Base-by-base conservation (phyloP, 257 asterid species). In the Knoxia roxburghii region DNA sequence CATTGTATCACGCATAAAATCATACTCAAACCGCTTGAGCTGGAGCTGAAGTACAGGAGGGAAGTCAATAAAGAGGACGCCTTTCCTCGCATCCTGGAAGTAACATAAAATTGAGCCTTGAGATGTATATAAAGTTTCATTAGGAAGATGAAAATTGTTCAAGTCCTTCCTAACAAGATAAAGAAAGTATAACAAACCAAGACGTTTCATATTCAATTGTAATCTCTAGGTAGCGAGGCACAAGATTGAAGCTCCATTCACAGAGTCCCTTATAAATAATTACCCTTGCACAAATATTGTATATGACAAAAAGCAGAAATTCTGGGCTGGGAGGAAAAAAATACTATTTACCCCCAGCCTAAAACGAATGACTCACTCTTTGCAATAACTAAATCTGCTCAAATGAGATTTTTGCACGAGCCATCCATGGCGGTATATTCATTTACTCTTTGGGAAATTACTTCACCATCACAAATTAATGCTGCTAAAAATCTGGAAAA, bases 1-100 rank as follows among this genome's bases (percentile, higher is more conserved):
- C 97, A 90, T 93, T 14, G 97, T 85, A 77, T 90, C 97, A 69
- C 96, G 83, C 95, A 88, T 82, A 70, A 86, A 93, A 84, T 93
- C 99, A 64, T 93, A 93, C 82, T 93, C 99, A 76, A 93, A 93
- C 48, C 97, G 91, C 84, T 93, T 93, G 71, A 93, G 87, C 85
- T 93, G 97, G 78, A 93, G 97, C 90, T 93, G 99, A 64, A 93
- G 95, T 70, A 93, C 96, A 53, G 99, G 99, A 76, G 99, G 99
- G 78, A 85, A 90, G 84, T 93, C 97, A 64, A 86, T 83, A 83
- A 93, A 93, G 73, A 93, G 83, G 67, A 90, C 99, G 62, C 99
- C 99, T 83, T 90, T 93, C 85, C 78, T 93, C 35, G 99, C 99
- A 88, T 93, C 99, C 99, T 93, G 78, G 59, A 75, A 82, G 18